Percentiles rank a stretch among this genome's conserved stretches.
Evolutionary conservation across 2,329 filamentous ascomycete species (phyloP).

Genomic region (Colletotrichum limetticola): DNA sequence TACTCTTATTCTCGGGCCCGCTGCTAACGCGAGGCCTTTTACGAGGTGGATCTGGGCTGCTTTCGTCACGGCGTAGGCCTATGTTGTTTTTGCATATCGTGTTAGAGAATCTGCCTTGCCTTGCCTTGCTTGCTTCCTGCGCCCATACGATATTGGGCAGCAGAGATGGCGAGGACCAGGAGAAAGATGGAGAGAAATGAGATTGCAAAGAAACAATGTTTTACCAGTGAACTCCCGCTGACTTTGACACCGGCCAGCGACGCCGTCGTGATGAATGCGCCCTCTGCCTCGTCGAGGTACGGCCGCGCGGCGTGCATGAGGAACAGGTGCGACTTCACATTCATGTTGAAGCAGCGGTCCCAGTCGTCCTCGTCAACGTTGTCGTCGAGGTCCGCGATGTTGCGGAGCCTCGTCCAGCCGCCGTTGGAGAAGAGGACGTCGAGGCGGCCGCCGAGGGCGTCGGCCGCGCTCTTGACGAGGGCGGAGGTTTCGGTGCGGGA

Average conservation of each 20-base stretch:
- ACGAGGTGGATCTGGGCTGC: constrained; percentile 73
- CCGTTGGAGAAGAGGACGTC: constrained; percentile 84
- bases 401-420: constrained; percentile 61
- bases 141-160: no score
- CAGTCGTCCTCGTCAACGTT: constrained; percentile 57
- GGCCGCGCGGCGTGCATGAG: constrained; percentile 55
- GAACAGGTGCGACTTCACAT: constrained; percentile 62
- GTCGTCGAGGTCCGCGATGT: constrained; percentile 60
- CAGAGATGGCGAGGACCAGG: no score
- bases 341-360: constrained; percentile 60
- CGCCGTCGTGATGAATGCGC: constrained; percentile 72
- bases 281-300: constrained; percentile 59
- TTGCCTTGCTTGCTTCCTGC: not conserved
- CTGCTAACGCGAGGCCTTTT: constrained; percentile 63
- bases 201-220: no score
- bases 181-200: no score
- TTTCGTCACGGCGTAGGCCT: constrained; percentile 83
- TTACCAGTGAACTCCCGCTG: constrained; percentile 68
- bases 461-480: constrained; percentile 68
- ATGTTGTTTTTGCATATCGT: not conserved
- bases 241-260: constrained; percentile 72
- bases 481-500: constrained; percentile 66
- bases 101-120: not conserved
- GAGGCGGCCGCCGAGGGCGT: constrained; percentile 68
- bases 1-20: constrained; percentile 66